phyloP scores from a whole-genome alignment of 768 basidiomycete species.

The Lactarius vividus region DNA sequence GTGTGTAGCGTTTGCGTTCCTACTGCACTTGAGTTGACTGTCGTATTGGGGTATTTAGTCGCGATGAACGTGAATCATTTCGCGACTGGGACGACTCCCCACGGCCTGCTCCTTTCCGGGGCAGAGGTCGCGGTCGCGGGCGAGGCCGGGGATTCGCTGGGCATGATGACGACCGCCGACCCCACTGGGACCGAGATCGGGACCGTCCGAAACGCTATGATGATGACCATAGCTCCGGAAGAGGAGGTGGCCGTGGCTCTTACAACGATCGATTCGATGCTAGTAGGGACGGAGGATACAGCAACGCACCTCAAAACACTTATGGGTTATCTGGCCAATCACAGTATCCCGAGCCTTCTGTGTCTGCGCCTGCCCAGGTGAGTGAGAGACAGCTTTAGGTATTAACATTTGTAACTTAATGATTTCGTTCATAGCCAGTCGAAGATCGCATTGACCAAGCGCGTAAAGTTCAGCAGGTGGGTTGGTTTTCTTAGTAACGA shows the following conservation, averaged over 20 bases:
- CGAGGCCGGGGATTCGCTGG: conserved; percentile 28
- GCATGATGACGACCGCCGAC: conserved; percentile 26
- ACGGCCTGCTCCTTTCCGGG: conserved; percentile 31
- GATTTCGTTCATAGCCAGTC: conserved; percentile 37
- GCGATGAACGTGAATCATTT: conserved; percentile 36
- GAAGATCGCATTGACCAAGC: conserved; percentile 90
- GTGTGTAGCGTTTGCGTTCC: background rate
- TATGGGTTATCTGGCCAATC: conserved; percentile 35
- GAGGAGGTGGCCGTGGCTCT: conserved; percentile 39
- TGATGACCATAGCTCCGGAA: conserved; percentile 36
- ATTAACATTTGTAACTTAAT: background rate
- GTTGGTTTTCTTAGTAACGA: background rate
- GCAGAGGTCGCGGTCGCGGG: conserved; percentile 33
- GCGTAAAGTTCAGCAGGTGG: conserved; percentile 75
- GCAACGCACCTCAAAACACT: conserved; percentile 25
- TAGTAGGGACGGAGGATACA: conserved; percentile 29
- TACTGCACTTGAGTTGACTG: conserved; percentile 11
- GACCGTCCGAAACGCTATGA: conserved; percentile 32
- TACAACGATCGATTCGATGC: conserved; percentile 35
- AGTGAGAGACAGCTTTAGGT: conserved; percentile 10
- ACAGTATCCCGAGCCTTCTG: conserved; percentile 33
- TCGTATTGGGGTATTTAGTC: conserved; percentile 29
- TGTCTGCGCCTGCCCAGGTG: conserved; percentile 32
- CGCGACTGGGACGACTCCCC: conserved; percentile 32
- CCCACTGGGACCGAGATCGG: conserved; percentile 25